Base-by-base conservation (phyloP, 495 filamentous ascomycete species). In the Hyaloscypha bicolor region DNA sequence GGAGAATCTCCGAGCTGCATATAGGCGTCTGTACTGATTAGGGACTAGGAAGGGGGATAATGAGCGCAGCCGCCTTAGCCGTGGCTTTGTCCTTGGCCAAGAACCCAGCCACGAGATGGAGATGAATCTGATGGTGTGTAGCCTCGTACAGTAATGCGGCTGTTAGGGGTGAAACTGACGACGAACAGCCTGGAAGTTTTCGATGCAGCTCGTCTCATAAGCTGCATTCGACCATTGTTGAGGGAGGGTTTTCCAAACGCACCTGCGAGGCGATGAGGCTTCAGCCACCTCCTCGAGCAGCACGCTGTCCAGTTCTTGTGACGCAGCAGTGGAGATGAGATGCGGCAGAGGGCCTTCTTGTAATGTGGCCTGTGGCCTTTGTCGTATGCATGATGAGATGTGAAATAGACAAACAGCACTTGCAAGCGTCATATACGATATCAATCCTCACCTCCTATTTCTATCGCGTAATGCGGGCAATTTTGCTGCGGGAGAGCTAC, bases 211-310 rank as follows among this genome's bases (percentile, higher is more conserved):
- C 29, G 16, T 25, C 21, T 30, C 21, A 56, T 30, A 31, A 56
- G 29, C 53, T 9, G 2, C 42, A 48, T 6, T 14, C 1, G 4
- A 4, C 11, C 16, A 19, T 48, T 48, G 16, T 11, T 12, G 42
- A 48, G 4, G 16, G 16, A 19, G 16, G 42, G 0, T 14, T 4
- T 48, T 19, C 42, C 42, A 48, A 14, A 48, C 42, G 16, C 42
- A 19, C 9, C 29, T 56, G 2, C 53, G 19, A 56, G 21, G 21
- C 53, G 9, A 56, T 56, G 53, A 19, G 29, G 53, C 9, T 14
- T 56, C 42, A 48, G 42, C 42, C 42, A 48, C 42, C 42, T 48
- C 42, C 42, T 48, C 42, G 42, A 48, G 42, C 11, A 48, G 42
- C 16, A 19, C 9, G 42, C 42, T 48, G 9, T 48, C 42, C 42